Evolutionary conservation across 805 yeast genomes (phyloP).

Genomic region (Candida broadrunensis): DNA sequence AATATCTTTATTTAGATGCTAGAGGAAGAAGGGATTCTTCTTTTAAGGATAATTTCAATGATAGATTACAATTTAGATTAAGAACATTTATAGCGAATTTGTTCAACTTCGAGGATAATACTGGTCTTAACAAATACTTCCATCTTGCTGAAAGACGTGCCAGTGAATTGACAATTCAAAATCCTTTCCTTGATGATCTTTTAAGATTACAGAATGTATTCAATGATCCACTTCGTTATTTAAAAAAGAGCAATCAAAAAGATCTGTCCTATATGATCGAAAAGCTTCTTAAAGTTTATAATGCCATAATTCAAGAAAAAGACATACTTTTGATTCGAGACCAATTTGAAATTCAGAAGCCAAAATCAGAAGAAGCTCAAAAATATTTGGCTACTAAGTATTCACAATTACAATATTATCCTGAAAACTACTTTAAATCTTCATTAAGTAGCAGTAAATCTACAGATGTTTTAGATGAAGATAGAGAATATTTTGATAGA

Average conservation of each 20-base stretch:
- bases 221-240: conserved; percentile 32
- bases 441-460: conserved; percentile 16
- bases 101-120: conserved; percentile 39
- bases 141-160: conserved; percentile 23
- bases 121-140: conserved; percentile 42
- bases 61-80: conserved; percentile 33
- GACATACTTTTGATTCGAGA: conserved; percentile 15
- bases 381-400: conserved; percentile 16
- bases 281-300: conserved; percentile 23
- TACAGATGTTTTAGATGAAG: conserved; percentile 18
- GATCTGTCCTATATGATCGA: conserved; percentile 19
- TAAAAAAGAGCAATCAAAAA: conserved; percentile 18
- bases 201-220: conserved; percentile 25
- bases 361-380: conserved; percentile 12
- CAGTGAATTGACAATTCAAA: conserved; percentile 18
- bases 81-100: conserved; percentile 30
- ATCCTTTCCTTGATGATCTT: conserved; percentile 31
- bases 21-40: conserved; percentile 25
- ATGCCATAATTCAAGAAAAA: conserved; percentile 30
- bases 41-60: conserved; percentile 38
- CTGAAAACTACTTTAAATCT: conserved; percentile 36
- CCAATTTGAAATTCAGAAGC: conserved; percentile 10
- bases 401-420: conserved; percentile 20
- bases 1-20: conserved; percentile 13
- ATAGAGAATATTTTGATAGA: conserved; percentile 19